Evolutionary conservation across 2,329 filamentous ascomycete genomes (phyloP).

Genomic region (Macroventuria anomochaeta): DNA sequence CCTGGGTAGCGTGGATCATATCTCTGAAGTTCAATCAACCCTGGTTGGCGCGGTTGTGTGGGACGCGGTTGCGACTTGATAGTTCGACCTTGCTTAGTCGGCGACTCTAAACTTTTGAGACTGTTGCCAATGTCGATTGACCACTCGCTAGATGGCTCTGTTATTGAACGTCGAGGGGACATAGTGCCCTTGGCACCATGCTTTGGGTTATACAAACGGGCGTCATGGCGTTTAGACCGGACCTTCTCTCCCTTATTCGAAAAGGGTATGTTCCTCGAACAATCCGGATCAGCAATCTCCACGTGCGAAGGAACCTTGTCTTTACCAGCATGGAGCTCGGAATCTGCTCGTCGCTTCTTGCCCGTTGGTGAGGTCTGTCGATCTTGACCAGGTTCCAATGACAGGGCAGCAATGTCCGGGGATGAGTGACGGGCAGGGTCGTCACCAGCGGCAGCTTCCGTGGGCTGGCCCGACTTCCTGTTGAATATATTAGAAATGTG

Average conservation of each 20-base stretch:
- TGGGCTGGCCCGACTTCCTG: slow-evolving; percentile 30
- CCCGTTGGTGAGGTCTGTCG: slow-evolving; percentile 34
- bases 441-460: slow-evolving; percentile 37
- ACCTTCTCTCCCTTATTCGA: slow-evolving; percentile 23
- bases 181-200: slow-evolving; percentile 20
- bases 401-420: slow-evolving; percentile 35
- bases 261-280: slow-evolving; percentile 30
- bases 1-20: slow-evolving; percentile 45
- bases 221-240: slow-evolving; percentile 25
- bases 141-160: neutral
- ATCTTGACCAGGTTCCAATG: slow-evolving; percentile 32
- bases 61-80: neutral
- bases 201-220: slow-evolving; percentile 32
- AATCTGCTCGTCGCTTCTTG: slow-evolving; percentile 41
- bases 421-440: slow-evolving; percentile 29
- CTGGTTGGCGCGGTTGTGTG: slow-evolving; percentile 24
- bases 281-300: slow-evolving; percentile 28
- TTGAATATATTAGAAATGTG: too few species aligned
- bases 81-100: slow-evolving; percentile 4
- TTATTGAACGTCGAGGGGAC: slow-evolving; percentile 15
- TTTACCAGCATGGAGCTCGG: slow-evolving; percentile 32
- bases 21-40: slow-evolving; percentile 45
- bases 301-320: slow-evolving; percentile 39
- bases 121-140: too few species aligned
- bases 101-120: too few species aligned